Conservation (phyloP, 768 basidiomycete genomes). For the Lyophyllum atratum region DNA sequence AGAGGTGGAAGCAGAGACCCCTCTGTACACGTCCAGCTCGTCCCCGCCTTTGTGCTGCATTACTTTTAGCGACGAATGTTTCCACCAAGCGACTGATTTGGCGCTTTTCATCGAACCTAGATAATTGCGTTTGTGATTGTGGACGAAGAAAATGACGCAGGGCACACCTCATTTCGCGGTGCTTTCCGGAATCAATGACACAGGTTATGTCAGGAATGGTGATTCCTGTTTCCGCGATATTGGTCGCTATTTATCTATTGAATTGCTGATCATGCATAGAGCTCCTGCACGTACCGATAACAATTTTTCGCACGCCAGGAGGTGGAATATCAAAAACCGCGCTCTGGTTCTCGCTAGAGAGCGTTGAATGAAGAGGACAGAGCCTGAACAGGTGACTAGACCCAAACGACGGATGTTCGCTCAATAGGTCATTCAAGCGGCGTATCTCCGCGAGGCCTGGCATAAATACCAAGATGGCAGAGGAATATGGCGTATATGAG, state of each 20-base stretch:
- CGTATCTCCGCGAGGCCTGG: conserved; percentile 95
- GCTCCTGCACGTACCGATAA: conserved; percentile 64
- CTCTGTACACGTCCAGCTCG: conserved; percentile 89
- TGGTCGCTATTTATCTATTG: conserved; percentile 59
- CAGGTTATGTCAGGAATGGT: conserved; percentile 98
- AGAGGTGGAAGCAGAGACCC: conserved; percentile 94
- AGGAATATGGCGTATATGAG: conserved; percentile 56
- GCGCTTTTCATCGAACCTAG: conserved; percentile 93
- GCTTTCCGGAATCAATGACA: conserved; percentile 93
- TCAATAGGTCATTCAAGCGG: conserved; percentile 77
- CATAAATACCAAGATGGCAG: conserved; percentile 89
- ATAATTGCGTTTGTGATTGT: background rate
- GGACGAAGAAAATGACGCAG: background rate
- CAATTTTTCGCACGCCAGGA: conserved; percentile 83
- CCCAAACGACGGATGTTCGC: conserved; percentile 75
- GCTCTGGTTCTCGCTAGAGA: conserved; percentile 88
- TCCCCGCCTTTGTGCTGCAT: conserved; percentile 87
- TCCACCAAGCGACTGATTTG: conserved; percentile 92
- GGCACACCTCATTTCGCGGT: conserved; percentile 85
- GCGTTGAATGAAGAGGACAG: conserved; percentile 88
- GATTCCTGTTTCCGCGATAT: conserved; percentile 96
- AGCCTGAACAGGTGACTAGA: conserved; percentile 64
- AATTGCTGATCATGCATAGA: background rate
- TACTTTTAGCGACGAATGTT: conserved; percentile 89
- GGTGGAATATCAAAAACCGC: conserved; percentile 91